These are phyloP conservation scores for Saccharomyces cerevisiae DNA, from an alignment of 805 yeast species.

Conservation along the genomic window DNA sequence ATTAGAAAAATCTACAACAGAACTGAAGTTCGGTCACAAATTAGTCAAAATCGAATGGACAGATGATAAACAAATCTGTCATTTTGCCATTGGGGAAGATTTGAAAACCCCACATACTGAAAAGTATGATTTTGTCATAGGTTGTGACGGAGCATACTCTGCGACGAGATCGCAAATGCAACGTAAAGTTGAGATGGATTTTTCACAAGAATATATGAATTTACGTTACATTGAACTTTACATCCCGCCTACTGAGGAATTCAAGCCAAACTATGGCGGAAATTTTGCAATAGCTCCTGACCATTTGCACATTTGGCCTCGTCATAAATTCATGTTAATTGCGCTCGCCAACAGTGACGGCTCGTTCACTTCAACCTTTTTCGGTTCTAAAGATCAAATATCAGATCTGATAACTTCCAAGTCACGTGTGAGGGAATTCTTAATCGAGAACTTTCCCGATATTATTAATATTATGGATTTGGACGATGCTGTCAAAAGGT, in stretches of 20 bases:
- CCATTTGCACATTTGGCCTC: constrained; percentile 90
- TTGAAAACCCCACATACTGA: constrained; percentile 6
- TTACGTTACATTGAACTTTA: constrained; percentile 74
- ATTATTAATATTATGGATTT: constrained; percentile 63
- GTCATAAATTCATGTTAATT: constrained; percentile 77
- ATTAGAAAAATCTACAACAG: constrained; percentile 34
- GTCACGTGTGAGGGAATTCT: constrained; percentile 44
- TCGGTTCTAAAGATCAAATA: constrained; percentile 67
- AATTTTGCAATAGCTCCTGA: constrained; percentile 55
- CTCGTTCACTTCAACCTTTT: constrained; percentile 82
- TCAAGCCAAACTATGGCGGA: constrained; percentile 16
- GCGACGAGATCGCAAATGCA: constrained; percentile 62
- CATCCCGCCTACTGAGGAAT: constrained; percentile 49
- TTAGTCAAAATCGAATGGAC: constrained; percentile 37
- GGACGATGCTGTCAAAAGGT: constrained; percentile 42
- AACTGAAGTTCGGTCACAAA: constrained; percentile 48
- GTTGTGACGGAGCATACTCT: constrained; percentile 83
- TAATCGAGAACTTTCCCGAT: constrained; percentile 59
- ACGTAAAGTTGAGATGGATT: constrained; percentile 58
- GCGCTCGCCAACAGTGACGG: constrained; percentile 82
- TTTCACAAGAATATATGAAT: constrained; percentile 69
- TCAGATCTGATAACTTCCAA: constrained; percentile 40
- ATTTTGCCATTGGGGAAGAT: constrained; percentile 17
- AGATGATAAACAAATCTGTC: constrained; percentile 16
- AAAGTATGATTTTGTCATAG: constrained; percentile 55